Conservation (phyloP, 2,329 filamentous ascomycete species). For the Arthrobotrys iridis region DNA sequence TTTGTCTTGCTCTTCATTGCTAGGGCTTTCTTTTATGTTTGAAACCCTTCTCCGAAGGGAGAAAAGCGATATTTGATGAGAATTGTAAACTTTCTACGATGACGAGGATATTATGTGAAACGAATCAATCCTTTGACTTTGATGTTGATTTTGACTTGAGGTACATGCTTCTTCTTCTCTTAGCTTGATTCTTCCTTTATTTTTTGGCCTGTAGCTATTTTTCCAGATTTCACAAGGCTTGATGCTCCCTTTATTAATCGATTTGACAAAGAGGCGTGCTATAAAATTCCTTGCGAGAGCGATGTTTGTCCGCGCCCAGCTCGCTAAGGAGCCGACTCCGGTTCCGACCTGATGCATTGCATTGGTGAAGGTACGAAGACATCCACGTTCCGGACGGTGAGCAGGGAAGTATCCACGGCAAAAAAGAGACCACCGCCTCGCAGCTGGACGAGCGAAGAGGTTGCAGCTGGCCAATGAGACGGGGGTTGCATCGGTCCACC, state of each 20-base stretch:
- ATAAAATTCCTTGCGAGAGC: neutral
- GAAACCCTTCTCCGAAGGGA: neutral
- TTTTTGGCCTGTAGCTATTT: neutral
- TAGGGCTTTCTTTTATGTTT: neutral
- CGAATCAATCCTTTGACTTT: neutral
- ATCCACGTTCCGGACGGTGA: neutral
- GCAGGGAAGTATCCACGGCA: neutral
- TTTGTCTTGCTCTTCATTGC: too few species aligned
- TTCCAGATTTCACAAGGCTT: neutral
- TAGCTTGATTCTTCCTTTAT: neutral
- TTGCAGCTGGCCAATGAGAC: slow-evolving; percentile 21
- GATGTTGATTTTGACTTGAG: too few species aligned
- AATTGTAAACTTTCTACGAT: neutral
- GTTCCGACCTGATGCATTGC: neutral
- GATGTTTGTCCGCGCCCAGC: neutral
- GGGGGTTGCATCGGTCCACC: slow-evolving; percentile 14
- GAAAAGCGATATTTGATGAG: neutral
- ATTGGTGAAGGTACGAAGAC: neutral
- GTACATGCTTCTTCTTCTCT: neutral
- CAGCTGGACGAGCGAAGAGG: neutral
- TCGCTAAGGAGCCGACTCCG: neutral
- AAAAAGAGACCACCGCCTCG: neutral
- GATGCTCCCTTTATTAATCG: too few species aligned
- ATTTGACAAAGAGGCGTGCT: too few species aligned
- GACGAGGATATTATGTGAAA: slow-evolving; percentile 6